Percentiles rank a stretch among this genome's conserved stretches.
Conservation (phyloP, 805 yeast species). For the Yarrowia osloensis region DNA sequence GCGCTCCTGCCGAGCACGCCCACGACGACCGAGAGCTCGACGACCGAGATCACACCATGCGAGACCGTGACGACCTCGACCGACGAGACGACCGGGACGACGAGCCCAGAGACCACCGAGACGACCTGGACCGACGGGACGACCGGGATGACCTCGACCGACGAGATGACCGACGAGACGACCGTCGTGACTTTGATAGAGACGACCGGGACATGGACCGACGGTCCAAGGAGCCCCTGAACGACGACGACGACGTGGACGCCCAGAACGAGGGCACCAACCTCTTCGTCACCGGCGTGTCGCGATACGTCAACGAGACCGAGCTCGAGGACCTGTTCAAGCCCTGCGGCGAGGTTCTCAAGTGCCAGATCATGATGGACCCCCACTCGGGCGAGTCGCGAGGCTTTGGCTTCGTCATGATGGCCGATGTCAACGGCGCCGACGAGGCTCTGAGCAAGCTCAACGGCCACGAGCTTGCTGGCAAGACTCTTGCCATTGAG, state of each 20-base stretch:
- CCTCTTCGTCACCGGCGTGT: slow-evolving; percentile 43
- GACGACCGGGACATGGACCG: slow-evolving; percentile 23
- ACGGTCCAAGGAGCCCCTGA: slow-evolving; percentile 18
- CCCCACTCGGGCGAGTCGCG: slow-evolving; percentile 48
- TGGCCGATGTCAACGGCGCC: slow-evolving; percentile 48
- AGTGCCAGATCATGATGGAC: slow-evolving; percentile 50
- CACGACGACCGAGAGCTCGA: slow-evolving; percentile 18
- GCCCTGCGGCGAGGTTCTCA: slow-evolving; percentile 40
- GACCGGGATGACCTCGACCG: slow-evolving; percentile 20
- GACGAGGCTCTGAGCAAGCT: slow-evolving; percentile 50
- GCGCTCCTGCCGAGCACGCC: slow-evolving; percentile 10
- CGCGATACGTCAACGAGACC: slow-evolving; percentile 39
- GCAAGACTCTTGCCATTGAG: slow-evolving; percentile 50
- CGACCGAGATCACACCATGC: not conserved
- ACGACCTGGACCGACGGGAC: slow-evolving; percentile 40
- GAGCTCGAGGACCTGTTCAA: slow-evolving; percentile 39
- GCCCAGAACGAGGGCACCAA: slow-evolving; percentile 43
- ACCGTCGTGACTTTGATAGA: slow-evolving; percentile 29
- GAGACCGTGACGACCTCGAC: slow-evolving; percentile 14
- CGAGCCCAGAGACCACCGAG: not conserved
- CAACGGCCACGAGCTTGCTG: slow-evolving; percentile 48
- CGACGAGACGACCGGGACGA: slow-evolving; percentile 18
- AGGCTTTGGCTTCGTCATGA: slow-evolving; percentile 56
- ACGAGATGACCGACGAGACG: slow-evolving; percentile 26
- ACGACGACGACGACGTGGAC: slow-evolving; percentile 38